Conservation (phyloP, 176 grass and related monocot genomes). For the Avena sativa region DNA sequence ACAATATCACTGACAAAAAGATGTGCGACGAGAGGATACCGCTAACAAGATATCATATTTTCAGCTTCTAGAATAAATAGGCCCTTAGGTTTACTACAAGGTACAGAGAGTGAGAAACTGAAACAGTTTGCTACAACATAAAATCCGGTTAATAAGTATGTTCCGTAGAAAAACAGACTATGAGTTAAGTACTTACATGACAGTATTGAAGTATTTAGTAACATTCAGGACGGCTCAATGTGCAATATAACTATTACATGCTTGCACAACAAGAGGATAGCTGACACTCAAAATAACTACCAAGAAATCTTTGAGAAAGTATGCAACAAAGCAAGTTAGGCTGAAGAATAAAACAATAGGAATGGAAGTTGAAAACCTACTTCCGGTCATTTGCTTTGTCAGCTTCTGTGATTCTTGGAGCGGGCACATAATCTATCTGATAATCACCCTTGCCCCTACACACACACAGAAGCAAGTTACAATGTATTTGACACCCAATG, state of each 20-base stretch:
- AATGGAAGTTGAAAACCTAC: slow-evolving; percentile 51
- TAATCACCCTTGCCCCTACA: slow-evolving; percentile 88
- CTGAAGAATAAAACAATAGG: slow-evolving; percentile 20
- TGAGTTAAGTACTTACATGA: background rate
- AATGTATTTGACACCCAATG: background rate
- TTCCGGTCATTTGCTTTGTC: slow-evolving; percentile 90
- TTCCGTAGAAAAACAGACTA: background rate
- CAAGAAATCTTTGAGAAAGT: background rate
- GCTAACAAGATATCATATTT: slow-evolving; percentile 1
- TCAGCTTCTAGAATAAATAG: slow-evolving; percentile 1
- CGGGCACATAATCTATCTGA: slow-evolving; percentile 92
- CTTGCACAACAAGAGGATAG: background rate
- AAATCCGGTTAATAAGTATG: background rate
- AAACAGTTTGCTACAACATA: background rate
- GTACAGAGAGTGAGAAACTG: background rate
- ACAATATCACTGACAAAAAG: slow-evolving; percentile 1
- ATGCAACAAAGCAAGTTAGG: background rate
- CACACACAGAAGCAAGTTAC: background rate
- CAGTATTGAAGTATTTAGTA: background rate
- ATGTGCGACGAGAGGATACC: background rate
- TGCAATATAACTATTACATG: background rate
- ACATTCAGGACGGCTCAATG: background rate
- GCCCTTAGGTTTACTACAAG: background rate
- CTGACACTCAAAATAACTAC: too few species aligned
- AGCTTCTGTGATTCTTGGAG: slow-evolving; percentile 91